Evolutionary conservation across 2,329 filamentous ascomycete species (phyloP), one percentile per base, ranked within the genome.

Genomic region (Neonectria magnoliae): DNA sequence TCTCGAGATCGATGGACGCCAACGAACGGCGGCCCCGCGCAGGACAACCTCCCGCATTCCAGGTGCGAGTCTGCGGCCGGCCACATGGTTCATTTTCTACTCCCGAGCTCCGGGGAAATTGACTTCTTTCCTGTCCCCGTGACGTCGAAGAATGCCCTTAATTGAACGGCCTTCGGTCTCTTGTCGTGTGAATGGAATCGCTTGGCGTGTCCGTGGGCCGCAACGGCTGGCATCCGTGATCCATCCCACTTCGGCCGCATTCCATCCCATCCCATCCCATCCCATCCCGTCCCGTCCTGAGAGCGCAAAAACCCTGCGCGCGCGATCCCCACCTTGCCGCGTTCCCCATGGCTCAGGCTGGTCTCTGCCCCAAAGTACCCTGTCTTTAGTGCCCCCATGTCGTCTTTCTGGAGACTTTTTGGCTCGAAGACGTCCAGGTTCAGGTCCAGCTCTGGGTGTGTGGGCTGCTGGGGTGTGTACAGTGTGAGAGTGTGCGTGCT

Each of bases 1-100:
- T 73, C 71, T 66, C 54, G 47, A 72, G 71, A 73, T 73, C 71
- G 70, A 71, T 71, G 65, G 59, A 67, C 67, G 67, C 65, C 67
- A 71, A 71, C 71, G 25, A 25, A 25, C 25, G 25, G 25, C 25
- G 68, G 67, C 71, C 71, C 70, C 68, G 70, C 65, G 47, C 70
- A 63, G 45, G 62, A 64, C 60, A 62, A 61, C 57, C 33, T 67
- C 56, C 69, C 65, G 69, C 67, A 64, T 68, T 67, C 67, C 69
- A 59, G 5, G 25, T 25, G 25, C 25, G 25, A 25, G 59, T 55
- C 47, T 38, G 29, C 16, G 31, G 31, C 20, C 38, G 45, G 42
- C 27, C 31, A 14, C 52, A 20, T 52, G 44, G 45, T 57, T 57
- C 60, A 47, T 52, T 41, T 6, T 25, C 25, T 25, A 25, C 25